Conservation (phyloP, 768 basidiomycete species). For the Phaeotremella skinneri region DNA sequence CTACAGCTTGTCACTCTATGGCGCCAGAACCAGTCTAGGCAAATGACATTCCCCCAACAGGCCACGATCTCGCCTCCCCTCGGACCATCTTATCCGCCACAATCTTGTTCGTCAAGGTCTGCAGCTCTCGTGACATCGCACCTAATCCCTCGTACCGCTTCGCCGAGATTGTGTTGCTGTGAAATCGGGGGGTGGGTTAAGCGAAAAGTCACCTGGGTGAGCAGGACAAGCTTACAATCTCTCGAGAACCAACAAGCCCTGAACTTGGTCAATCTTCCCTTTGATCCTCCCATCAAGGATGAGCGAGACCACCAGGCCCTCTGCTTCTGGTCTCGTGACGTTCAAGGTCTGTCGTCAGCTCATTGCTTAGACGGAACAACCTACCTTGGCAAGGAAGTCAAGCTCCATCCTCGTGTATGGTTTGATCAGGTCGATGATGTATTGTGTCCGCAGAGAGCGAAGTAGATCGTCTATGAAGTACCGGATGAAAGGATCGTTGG, state of each 20-base stretch:
- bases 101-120: conserved; percentile 10
- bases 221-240: conserved; percentile 56
- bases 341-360: conserved; percentile 76
- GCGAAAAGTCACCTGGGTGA: not conserved
- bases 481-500: conserved; percentile 91
- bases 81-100: conserved; percentile 19
- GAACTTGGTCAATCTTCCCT: conserved; percentile 93
- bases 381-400: conserved; percentile 83
- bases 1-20: too few relatives aligned
- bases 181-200: not conserved
- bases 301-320: conserved; percentile 85
- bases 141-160: conserved; percentile 23
- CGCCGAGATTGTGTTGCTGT: conserved; percentile 14
- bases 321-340: conserved; percentile 85
- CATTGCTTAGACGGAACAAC: conserved; percentile 17
- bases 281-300: conserved; percentile 97
- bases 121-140: conserved; percentile 10
- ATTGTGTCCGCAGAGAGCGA: conserved; percentile 88
- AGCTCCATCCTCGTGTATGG: conserved; percentile 94
- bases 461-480: conserved; percentile 95
- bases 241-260: conserved; percentile 87
- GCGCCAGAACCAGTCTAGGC: not conserved
- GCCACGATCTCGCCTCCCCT: not conserved
- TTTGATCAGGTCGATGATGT: conserved; percentile 95
- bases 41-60: not conserved